Percentiles rank a stretch among this genome's conserved stretches.
Conservation (phyloP, 768 basidiomycete species). For the Tulasnella sp. region DNA sequence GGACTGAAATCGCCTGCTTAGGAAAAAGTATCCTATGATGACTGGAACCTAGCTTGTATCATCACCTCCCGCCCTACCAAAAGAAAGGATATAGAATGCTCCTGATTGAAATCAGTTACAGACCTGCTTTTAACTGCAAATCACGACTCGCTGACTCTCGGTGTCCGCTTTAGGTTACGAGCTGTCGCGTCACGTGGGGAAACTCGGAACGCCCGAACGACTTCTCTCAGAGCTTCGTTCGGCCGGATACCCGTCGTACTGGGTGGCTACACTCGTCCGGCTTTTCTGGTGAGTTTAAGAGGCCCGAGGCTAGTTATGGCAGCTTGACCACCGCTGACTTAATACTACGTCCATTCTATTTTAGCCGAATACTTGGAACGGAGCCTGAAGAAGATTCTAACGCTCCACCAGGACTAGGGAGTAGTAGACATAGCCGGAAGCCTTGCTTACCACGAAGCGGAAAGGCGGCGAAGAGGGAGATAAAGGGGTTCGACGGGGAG, state of each 20-base stretch:
- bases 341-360: constrained; percentile 16
- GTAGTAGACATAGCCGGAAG: constrained; percentile 45
- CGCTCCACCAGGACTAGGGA: neutral
- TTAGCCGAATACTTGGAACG: constrained; percentile 9
- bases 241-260: constrained; percentile 82
- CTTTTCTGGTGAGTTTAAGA: constrained; percentile 62
- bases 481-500: constrained; percentile 31
- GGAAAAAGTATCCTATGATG: constrained; percentile 95
- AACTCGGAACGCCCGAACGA: constrained; percentile 88
- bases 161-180: constrained; percentile 68
- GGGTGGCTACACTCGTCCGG: constrained; percentile 76
- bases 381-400: constrained; percentile 12
- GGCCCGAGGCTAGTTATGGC: neutral
- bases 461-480: constrained; percentile 27
- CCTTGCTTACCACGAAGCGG: constrained; percentile 43
- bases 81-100: constrained; percentile 87
- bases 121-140: constrained; percentile 36
- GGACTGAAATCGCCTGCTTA: constrained; percentile 34
- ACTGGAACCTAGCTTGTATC: constrained; percentile 96
- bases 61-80: constrained; percentile 93
- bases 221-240: constrained; percentile 90
- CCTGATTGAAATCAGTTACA: constrained; percentile 91
- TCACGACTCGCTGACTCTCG: neutral
- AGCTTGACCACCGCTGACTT: too few species aligned
- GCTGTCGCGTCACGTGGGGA: constrained; percentile 72